A percentile compares a stretch with the other conserved stretches of the same genome.
These are phyloP conservation scores for Claviceps capensis DNA, from an alignment of 2,329 filamentous ascomycete genomes.

Conservation along the genomic window DNA sequence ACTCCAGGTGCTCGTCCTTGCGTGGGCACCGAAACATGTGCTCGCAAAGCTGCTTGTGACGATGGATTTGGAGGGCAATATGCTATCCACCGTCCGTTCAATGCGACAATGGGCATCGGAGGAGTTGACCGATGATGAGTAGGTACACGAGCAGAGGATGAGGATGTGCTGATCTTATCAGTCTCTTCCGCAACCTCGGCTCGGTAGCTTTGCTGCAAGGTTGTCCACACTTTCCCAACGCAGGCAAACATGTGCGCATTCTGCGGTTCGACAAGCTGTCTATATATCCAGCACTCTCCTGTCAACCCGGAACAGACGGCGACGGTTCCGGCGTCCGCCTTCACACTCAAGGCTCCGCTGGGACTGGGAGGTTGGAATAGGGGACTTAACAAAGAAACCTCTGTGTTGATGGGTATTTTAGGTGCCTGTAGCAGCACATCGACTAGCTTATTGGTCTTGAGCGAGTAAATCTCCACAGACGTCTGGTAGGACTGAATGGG, in stretches of 20 bases:
- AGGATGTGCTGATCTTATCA: slow-evolving; percentile 24
- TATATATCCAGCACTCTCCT: slow-evolving; percentile 75
- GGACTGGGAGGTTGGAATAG: slow-evolving; percentile 56
- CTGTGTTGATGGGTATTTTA: slow-evolving; percentile 42
- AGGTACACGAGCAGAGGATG: slow-evolving; percentile 15
- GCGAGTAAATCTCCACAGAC: slow-evolving; percentile 75
- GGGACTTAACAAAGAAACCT: slow-evolving; percentile 42
- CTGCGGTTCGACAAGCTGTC: slow-evolving; percentile 30
- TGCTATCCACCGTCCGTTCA: slow-evolving; percentile 64
- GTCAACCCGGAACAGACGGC: slow-evolving; percentile 67
- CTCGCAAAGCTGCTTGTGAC: slow-evolving; percentile 56
- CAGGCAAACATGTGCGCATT: slow-evolving; percentile 44
- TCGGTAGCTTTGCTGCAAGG: slow-evolving; percentile 49
- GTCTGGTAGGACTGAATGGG: slow-evolving; percentile 62
- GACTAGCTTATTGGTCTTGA: slow-evolving; percentile 59
- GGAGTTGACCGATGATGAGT: slow-evolving; percentile 21
- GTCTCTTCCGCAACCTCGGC: slow-evolving; percentile 33
- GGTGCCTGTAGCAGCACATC: slow-evolving; percentile 62
- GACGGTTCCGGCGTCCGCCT: slow-evolving; percentile 58
- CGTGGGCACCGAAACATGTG: slow-evolving; percentile 43
- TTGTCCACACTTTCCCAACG: slow-evolving; percentile 86
- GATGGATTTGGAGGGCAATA: slow-evolving; percentile 62
- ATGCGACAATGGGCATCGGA: slow-evolving; percentile 52
- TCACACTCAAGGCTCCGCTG: slow-evolving; percentile 58
- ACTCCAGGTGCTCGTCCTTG: slow-evolving; percentile 42